Evolutionary conservation across 1,139 yeast genomes (phyloP).

Genomic region (Saccharomyces hybrid): DNA sequence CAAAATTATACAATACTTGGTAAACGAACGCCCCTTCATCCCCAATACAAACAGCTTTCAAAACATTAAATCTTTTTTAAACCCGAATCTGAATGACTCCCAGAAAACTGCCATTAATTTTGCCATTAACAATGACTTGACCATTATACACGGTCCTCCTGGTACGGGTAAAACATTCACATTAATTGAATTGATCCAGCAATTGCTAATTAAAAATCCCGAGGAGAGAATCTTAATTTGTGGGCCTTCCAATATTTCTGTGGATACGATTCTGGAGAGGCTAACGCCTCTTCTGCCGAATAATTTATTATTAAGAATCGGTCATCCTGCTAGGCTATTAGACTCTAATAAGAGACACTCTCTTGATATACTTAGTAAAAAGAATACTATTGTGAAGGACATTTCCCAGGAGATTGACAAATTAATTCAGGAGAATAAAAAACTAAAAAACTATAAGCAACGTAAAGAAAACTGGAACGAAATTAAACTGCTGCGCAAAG

Average conservation of each 20-base stretch:
- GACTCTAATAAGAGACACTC: slow-evolving; percentile 62
- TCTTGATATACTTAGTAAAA: slow-evolving; percentile 60
- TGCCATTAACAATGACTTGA: slow-evolving; percentile 42
- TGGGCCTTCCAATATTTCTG: slow-evolving; percentile 94
- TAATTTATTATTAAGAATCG: slow-evolving; percentile 62
- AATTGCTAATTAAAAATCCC: slow-evolving; percentile 49
- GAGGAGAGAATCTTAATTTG: slow-evolving; percentile 69
- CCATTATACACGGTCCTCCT: slow-evolving; percentile 71
- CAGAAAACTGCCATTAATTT: slow-evolving; percentile 61
- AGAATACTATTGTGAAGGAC: slow-evolving; percentile 51
- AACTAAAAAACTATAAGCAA: slow-evolving; percentile 58
- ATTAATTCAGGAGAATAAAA: slow-evolving; percentile 51
- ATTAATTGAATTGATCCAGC: slow-evolving; percentile 74
- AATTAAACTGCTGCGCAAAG: slow-evolving; percentile 61
- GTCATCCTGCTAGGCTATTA: slow-evolving; percentile 86
- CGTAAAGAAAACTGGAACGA: slow-evolving; percentile 62
- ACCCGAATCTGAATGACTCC: slow-evolving; percentile 54
- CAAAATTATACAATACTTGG: slow-evolving; percentile 29
- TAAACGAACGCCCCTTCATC: slow-evolving; percentile 15
- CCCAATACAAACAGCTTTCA: slow-evolving; percentile 8
- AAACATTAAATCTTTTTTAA: slow-evolving; percentile 33
- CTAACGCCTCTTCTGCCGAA: slow-evolving; percentile 47
- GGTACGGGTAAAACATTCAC: slow-evolving; percentile 85
- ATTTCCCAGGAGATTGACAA: slow-evolving; percentile 64
- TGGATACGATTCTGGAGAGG: slow-evolving; percentile 83